Conservation (phyloP, 345 rosid species). For the Arabidopsis arenosa region DNA sequence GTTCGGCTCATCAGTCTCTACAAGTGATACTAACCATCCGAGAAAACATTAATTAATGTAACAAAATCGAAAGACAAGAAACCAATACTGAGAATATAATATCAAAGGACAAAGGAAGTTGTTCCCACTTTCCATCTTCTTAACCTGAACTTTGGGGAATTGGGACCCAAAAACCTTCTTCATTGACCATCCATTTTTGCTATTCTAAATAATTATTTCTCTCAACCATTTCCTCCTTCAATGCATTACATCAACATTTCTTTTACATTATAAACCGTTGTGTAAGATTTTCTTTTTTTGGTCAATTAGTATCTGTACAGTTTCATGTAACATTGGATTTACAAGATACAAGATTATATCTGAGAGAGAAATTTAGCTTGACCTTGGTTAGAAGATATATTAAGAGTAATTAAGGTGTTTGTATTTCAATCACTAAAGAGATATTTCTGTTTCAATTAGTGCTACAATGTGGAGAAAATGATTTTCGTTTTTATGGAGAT, state of each 20-base stretch:
- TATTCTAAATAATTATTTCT: slow-evolving; percentile 16
- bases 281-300: not conserved
- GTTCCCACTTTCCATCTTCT: slow-evolving; percentile 37
- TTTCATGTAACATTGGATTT: slow-evolving; percentile 4
- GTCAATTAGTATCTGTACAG: not conserved
- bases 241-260: slow-evolving; percentile 14
- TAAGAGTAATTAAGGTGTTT: not conserved
- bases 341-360: not conserved
- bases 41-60: not conserved
- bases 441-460: not conserved
- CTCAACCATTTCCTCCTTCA: not conserved
- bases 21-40: slow-evolving; percentile 27
- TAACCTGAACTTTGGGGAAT: slow-evolving; percentile 37
- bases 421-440: not conserved
- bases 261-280: not conserved
- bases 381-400: not conserved
- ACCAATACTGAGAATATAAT: slow-evolving; percentile 24
- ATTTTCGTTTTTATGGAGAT: not conserved
- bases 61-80: slow-evolving; percentile 26
- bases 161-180: slow-evolving; percentile 38
- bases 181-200: slow-evolving; percentile 41
- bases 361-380: not conserved
- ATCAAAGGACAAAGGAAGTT: slow-evolving; percentile 27
- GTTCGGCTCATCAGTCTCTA: slow-evolving; percentile 31
- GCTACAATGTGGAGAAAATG: not conserved